Evolutionary conservation across 2,329 filamentous ascomycete genomes (phyloP).

Genomic region (Aspergillus ochraceus): DNA sequence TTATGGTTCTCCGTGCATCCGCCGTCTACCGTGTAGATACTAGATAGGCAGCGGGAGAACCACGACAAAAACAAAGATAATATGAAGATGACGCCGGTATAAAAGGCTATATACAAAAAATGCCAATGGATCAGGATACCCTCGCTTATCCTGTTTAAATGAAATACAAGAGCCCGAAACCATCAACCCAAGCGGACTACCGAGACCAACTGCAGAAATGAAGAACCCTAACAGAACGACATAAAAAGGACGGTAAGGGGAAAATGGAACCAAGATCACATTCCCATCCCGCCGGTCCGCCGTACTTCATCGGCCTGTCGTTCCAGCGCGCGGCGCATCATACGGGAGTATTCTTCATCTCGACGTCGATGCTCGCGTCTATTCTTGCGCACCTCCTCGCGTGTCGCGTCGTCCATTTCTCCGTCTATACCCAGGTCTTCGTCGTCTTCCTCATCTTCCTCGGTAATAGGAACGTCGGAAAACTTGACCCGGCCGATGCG

Average conservation of each 20-base stretch:
- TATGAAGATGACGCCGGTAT: no score
- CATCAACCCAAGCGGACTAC: no score
- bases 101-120: no score
- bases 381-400: constrained; percentile 31
- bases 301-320: constrained; percentile 76
- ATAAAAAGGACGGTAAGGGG: neutral
- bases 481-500: constrained; percentile 72
- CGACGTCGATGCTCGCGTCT: constrained; percentile 35
- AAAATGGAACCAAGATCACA: constrained; percentile 5
- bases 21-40: no score
- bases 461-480: constrained; percentile 44
- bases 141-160: no score
- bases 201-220: no score
- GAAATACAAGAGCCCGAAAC: no score
- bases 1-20: no score
- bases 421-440: constrained; percentile 34
- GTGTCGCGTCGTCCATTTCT: constrained; percentile 27
- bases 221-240: neutral
- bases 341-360: constrained; percentile 61
- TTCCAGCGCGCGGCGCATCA: constrained; percentile 74
- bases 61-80: no score
- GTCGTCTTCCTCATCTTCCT: constrained; percentile 37
- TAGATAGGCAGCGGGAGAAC: no score
- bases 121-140: no score
- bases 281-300: constrained; percentile 58